Conservation (phyloP, 805 yeast species). For the Candida nemodendra region DNA sequence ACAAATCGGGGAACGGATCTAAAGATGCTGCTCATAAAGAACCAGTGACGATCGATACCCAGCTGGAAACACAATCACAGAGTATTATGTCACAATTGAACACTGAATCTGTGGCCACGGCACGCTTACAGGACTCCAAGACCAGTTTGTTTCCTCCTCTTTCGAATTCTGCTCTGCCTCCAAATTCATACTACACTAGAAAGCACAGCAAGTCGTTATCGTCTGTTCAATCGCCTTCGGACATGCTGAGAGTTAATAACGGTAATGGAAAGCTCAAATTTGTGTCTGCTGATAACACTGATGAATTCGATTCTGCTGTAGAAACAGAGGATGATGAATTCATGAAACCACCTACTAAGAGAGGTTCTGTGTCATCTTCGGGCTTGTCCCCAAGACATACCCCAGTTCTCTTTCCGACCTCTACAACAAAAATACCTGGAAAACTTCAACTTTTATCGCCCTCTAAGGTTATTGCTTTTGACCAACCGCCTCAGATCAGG, state of each 20-base stretch:
- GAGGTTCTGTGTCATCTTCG: background rate
- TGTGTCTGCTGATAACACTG: slow-evolving; percentile 15
- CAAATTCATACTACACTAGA: slow-evolving; percentile 21
- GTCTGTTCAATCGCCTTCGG: slow-evolving; percentile 44
- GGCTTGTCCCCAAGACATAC: slow-evolving; percentile 1
- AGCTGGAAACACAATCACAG: background rate
- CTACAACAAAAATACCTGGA: background rate
- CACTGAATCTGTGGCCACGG: slow-evolving; percentile 1
- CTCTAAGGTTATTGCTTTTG: slow-evolving; percentile 9
- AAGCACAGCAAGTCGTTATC: slow-evolving; percentile 44
- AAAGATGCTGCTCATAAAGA: background rate
- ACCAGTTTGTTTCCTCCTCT: background rate
- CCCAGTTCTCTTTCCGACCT: background rate
- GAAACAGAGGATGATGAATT: slow-evolving; percentile 25
- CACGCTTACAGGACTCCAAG: slow-evolving; percentile 4
- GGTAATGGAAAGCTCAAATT: slow-evolving; percentile 9
- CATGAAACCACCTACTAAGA: slow-evolving; percentile 9
- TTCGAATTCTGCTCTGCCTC: slow-evolving; percentile 12
- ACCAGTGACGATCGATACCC: background rate
- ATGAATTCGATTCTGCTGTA: slow-evolving; percentile 26
- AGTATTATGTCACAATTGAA: background rate
- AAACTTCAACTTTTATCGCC: slow-evolving; percentile 5
- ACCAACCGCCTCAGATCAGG: slow-evolving; percentile 15
- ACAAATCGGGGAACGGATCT: background rate
- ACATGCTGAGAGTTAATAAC: slow-evolving; percentile 33